Evolutionary conservation across 495 filamentous ascomycete species (phyloP).

Genomic region (Melanomma pulvis-pyrius): DNA sequence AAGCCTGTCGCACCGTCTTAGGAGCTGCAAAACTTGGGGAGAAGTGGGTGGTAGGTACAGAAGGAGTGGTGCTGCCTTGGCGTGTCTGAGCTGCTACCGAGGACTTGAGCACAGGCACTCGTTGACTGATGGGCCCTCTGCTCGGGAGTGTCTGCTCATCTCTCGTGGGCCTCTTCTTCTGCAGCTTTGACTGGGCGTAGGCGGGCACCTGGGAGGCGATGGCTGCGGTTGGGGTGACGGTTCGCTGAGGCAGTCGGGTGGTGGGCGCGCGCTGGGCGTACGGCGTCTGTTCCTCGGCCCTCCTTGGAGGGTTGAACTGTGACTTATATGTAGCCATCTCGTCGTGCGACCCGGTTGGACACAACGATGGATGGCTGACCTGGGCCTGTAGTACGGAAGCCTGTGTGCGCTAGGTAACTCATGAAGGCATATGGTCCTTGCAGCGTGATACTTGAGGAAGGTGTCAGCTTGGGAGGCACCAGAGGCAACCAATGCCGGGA

Average conservation of each 20-base stretch:
- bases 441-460: slow-evolving; percentile 12
- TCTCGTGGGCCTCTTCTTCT: slow-evolving; percentile 35
- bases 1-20: slow-evolving; percentile 17
- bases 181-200: slow-evolving; percentile 29
- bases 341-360: slow-evolving; percentile 35
- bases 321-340: slow-evolving; percentile 44
- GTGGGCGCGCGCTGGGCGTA: slow-evolving; percentile 27
- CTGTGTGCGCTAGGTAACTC: slow-evolving; percentile 37
- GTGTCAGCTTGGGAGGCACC: slow-evolving; percentile 23
- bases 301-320: slow-evolving; percentile 35
- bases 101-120: slow-evolving; percentile 17
- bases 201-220: slow-evolving; percentile 25
- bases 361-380: slow-evolving; percentile 29
- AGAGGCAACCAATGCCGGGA: slow-evolving; percentile 23
- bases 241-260: slow-evolving; percentile 36
- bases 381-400: slow-evolving; percentile 30
- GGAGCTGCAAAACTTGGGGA: slow-evolving; percentile 7
- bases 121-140: slow-evolving; percentile 18
- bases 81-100: slow-evolving; percentile 16
- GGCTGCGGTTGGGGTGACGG: slow-evolving; percentile 31
- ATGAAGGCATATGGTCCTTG: slow-evolving; percentile 37
- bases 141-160: slow-evolving; percentile 25
- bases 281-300: slow-evolving; percentile 32
- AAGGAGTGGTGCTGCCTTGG: slow-evolving; percentile 24
- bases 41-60: slow-evolving; percentile 13